Base-by-base conservation (phyloP, 1,284 basidiomycete genomes). In the Sporisorium sorghi region DNA sequence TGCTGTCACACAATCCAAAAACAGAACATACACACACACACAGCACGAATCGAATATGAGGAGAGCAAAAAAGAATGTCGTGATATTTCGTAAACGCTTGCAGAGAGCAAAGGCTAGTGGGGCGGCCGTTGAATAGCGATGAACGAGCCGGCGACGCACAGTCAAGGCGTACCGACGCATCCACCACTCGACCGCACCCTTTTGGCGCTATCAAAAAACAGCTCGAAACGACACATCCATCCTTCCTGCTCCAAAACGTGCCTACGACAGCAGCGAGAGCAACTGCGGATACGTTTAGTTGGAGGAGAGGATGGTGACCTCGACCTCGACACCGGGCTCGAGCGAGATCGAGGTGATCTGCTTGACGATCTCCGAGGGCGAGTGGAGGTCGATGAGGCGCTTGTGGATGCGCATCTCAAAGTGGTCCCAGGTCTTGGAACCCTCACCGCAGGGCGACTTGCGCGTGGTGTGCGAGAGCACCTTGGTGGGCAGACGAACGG, bases 321-420 rank as follows among this genome's bases (percentile, higher is more conserved):
- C 96, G 85, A 98, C 96, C 88, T 99, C 96, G 77, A 99, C 96
- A 88, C 96, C 96, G 79, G 95, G 93, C 88, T 98, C 96, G 87
- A 99, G 90, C 87, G 92, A 94, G 88, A 98, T 97, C 86, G 92
- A 94, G 76, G 96, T 98, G 86, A 99, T 99, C 88, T 99, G 96
- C 90, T 99, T 99, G 88, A 99, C 97, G 82, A 98, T 93, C 88
- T 99, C 97, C 85, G 93, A 93, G 73, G 96, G 96, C 68, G 95
- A 95, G 89, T 96, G 94, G 77, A 99, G 89, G 89, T 99, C 97
- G 85, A 99, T 99, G 86, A 99, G 90, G 85, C 97, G 93, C 89
- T 99, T 99, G 92, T 99, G 96, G 81, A 99, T 90, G 89, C 95
- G 94, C 88, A 99, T 91, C 88, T 99, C 96, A 88, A 95, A 99